Evolutionary conservation across 1,284 basidiomycete genomes (phyloP), one percentile per base, ranked within the genome.

Genomic region (Chondrostereum purpureum): DNA sequence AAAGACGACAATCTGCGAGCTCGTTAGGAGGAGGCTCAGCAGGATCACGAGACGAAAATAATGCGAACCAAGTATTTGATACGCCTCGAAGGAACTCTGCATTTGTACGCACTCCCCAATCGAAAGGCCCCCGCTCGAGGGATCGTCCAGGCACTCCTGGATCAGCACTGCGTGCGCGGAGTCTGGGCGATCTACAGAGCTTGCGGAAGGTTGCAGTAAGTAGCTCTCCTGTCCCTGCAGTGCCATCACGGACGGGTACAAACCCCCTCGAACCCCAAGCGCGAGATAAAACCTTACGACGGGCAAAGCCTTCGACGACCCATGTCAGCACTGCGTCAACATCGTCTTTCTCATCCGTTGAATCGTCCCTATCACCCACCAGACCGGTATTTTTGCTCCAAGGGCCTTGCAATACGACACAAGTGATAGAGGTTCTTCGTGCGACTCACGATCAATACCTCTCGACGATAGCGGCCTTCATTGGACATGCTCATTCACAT

Each of bases 401-500:
- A 34, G 86, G 87, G 5, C 79, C 83, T 20, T 78, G 80, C 39
- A 80, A 75, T 16, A 72, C 78, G 21, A 61, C 71, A 2, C 78
- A 85, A 55, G 78, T 89, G 3, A 73, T 85, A 62, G 81, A 84
- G 44, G 76, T 78, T 3, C 69, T 91, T 20, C 80, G 83, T 16
- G 64, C 72, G 43, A 88, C 89, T 8, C 91, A 95, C 61, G 92
- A 95, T 58, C 81, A 88, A 49, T 87, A 96, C 52, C 72, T 97
- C 5, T 95, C 92, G 3, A 89, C 91, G 13, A 92, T 97, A 56
- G 94, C 95, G 10, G 93, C 93, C 2, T 94, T 99, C 63, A 95
- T 99, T 56, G 94, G 94, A 1, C 93, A 97, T 58, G 88, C 92
- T 1, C 94, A 99, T 59, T 90, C 89, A 12, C 91, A 98, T 68